Conservation (phyloP, 2,329 filamentous ascomycete genomes). For the Dactylonectria macrodidyma region DNA sequence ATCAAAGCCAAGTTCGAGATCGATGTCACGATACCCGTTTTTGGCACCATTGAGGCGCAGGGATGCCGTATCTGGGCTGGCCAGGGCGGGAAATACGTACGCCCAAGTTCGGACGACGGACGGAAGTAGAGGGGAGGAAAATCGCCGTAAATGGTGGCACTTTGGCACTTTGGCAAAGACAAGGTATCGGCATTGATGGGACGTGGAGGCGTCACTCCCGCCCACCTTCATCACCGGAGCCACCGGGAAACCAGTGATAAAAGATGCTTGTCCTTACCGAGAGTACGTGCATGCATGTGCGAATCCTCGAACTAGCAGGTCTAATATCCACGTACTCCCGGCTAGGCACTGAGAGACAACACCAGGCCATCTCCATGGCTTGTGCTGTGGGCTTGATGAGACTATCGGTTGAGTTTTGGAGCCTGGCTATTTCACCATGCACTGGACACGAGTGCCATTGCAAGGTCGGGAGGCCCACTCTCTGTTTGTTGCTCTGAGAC, state of each 20-base stretch:
- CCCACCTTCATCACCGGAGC: constrained; percentile 12
- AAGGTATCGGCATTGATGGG: constrained; percentile 1
- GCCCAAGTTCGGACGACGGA: background rate
- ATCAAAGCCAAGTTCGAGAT: constrained; percentile 4
- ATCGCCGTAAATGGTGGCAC: constrained; percentile 8
- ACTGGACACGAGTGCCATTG: constrained; percentile 20
- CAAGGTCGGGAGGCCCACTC: constrained; percentile 10
- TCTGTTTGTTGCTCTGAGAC: constrained; percentile 9
- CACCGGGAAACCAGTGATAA: constrained; percentile 21
- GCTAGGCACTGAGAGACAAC: constrained; percentile 10
- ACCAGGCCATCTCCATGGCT: constrained; percentile 5
- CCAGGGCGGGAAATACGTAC: constrained; percentile 14
- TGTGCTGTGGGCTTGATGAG: constrained; percentile 22
- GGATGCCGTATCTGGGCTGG: constrained; percentile 24
- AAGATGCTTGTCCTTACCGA: constrained; percentile 27
- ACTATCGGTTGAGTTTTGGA: constrained; percentile 18
- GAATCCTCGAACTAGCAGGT: constrained; percentile 25
- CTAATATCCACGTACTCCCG: constrained; percentile 23
- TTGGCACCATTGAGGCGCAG: constrained; percentile 26
- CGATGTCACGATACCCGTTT: background rate
- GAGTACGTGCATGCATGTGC: constrained; percentile 26
- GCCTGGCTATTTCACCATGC: constrained; percentile 26
- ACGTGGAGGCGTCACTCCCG: constrained; percentile 18
- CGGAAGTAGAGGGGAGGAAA: constrained; percentile 11
- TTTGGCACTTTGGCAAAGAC: background rate